Evolutionary conservation across 257 asterid species (phyloP).

Genomic region (Vinca minor): DNA sequence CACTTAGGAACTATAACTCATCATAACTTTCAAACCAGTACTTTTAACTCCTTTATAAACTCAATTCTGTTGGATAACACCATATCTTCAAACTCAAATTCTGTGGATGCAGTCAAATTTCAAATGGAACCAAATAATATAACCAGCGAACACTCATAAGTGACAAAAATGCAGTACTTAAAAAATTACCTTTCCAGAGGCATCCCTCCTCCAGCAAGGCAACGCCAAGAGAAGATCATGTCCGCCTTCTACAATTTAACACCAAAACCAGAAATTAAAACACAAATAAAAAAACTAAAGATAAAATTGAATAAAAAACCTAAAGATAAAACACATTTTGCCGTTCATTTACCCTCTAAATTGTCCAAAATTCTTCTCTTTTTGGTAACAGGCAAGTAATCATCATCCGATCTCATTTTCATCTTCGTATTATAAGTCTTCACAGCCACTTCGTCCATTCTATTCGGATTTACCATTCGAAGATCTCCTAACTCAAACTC

Average conservation of each 20-base stretch:
- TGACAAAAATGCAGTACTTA: neutral
- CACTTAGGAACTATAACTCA: neutral
- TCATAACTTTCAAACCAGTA: neutral
- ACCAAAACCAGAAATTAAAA: slow-evolving; percentile 5
- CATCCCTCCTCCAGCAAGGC: slow-evolving; percentile 15
- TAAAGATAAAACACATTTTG: neutral
- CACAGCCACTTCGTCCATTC: slow-evolving; percentile 10
- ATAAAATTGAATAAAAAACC: too few species aligned
- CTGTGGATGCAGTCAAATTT: neutral
- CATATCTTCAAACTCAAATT: neutral
- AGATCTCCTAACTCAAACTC: slow-evolving; percentile 10
- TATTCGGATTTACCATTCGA: too few species aligned
- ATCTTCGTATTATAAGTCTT: slow-evolving; percentile 48
- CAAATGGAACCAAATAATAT: neutral
- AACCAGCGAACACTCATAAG: neutral
- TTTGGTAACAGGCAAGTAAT: slow-evolving; percentile 15
- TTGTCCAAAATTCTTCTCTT: slow-evolving; percentile 20
- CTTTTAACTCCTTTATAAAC: neutral
- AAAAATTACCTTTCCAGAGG: slow-evolving; percentile 35
- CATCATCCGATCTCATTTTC: slow-evolving; percentile 28
- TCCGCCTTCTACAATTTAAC: slow-evolving; percentile 29
- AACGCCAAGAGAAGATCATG: slow-evolving; percentile 13
- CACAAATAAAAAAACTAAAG: neutral
- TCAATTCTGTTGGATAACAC: neutral
- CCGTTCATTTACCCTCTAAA: slow-evolving; percentile 23